Evolutionary conservation across 208 protist genomes (phyloP).

Genomic region (Leishmania arabica): DNA sequence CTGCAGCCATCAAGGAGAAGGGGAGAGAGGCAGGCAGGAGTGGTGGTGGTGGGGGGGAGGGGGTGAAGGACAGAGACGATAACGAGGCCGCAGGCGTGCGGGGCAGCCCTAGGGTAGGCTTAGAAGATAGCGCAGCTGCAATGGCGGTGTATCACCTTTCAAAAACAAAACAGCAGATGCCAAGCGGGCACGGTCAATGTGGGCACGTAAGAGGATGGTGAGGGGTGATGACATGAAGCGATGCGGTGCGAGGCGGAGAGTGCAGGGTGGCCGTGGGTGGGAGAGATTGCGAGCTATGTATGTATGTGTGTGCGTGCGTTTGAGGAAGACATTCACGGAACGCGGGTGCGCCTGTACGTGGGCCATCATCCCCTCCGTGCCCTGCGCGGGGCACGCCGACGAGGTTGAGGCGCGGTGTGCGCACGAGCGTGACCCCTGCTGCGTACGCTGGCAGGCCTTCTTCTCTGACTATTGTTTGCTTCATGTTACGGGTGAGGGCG

Average conservation of each 20-base stretch:
- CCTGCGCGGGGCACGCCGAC: background rate
- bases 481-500: background rate
- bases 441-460: background rate
- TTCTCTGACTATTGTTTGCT: background rate
- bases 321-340: background rate
- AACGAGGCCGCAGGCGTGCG: background rate
- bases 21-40: background rate
- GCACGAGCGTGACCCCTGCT: background rate
- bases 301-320: background rate
- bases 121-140: background rate
- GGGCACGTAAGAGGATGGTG: background rate
- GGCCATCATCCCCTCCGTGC: background rate
- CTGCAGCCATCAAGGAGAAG: constrained; percentile 11
- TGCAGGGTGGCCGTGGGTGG: background rate
- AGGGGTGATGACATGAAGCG: background rate
- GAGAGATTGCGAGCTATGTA: too few species aligned
- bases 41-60: background rate
- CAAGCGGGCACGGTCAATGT: background rate
- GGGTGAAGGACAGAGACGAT: background rate
- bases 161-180: too few species aligned
- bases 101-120: background rate
- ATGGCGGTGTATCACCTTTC: background rate
- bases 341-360: background rate
- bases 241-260: background rate
- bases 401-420: background rate